Evolutionary conservation across 1,284 basidiomycete species (phyloP), one percentile per base, ranked within the genome.

Genomic region (Somion occarium): DNA sequence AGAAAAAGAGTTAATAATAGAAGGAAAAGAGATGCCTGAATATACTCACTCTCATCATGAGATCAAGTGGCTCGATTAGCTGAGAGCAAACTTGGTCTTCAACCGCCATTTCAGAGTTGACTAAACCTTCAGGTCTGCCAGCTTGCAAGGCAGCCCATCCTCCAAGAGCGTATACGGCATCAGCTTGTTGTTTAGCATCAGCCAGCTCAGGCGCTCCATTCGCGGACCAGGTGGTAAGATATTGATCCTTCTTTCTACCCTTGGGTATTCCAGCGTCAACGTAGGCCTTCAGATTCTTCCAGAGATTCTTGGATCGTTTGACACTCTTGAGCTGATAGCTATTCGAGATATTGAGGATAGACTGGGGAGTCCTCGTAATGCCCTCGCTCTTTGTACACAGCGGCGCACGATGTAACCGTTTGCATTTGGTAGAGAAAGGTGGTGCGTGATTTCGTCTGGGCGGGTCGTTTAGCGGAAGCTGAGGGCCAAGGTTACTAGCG

Each of bases 261-360:
- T n/a, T n/a, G n/a, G n/a, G n/a, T n/a, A n/a, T n/a, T n/a, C n/a
- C n/a, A 7, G 39, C 5, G 9, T 42, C 53, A 30, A 49, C 44
- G 37, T 51, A 55, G 7, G 50, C 42, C 47, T 55, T 55, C 24
- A 39, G 27, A 24, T 49, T 51, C 12, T 51, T 47, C 18, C 50
- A 51, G 43, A 49, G 50, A 30, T 22, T 44, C 7, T 39, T 49
- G 23, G 48, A 49, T n/a, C 45, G 38, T 48, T 46, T 55, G 19
- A 23, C 38, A 43, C 7, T 41, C 11, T 25, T 38, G 19, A 43
- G 9, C 43, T 38, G 42, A 38, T 12, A 38, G 18, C 18, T 44
- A 43, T 27, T 15, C n/a, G n/a, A n/a, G n/a, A n/a, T n/a, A n/a
- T n/a, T n/a, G n/a, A n/a, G n/a, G n/a, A n/a, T n/a, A n/a, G n/a